Evolutionary conservation across 2,329 filamentous ascomycete genomes (phyloP).

Genomic region (Botrytis pseudocinerea): DNA sequence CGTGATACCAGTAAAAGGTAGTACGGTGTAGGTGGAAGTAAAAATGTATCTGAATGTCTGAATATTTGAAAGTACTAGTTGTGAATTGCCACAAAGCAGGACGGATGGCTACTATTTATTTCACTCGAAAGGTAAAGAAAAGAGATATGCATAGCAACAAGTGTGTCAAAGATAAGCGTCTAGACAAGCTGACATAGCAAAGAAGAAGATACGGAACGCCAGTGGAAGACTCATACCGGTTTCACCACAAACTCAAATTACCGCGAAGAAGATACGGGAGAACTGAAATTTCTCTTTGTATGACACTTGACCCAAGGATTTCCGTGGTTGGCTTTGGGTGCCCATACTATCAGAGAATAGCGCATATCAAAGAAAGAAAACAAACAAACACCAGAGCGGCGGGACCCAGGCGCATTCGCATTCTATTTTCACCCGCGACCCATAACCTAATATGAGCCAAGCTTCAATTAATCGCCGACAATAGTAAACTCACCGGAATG

Average conservation of each 20-base stretch:
- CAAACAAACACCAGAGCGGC: neutral
- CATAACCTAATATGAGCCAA: neutral
- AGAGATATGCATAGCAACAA: neutral
- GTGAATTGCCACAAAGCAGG: neutral
- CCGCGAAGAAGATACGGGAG: slow-evolving; percentile 13
- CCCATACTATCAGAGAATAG: neutral
- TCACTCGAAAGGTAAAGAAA: slow-evolving; percentile 12
- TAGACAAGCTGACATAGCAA: neutral
- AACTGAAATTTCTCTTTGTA: slow-evolving; percentile 9
- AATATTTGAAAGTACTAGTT: neutral
- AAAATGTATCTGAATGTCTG: neutral
- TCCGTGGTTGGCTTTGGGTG: neutral
- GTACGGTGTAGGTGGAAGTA: neutral
- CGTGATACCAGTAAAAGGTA: neutral
- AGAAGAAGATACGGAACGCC: slow-evolving; percentile 16
- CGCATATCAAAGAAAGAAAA: neutral
- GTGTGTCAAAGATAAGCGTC: neutral
- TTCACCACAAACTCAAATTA: neutral
- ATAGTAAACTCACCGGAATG: neutral
- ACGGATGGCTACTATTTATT: slow-evolving; percentile 5
- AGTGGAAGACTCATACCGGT: neutral
- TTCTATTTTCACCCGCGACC: neutral
- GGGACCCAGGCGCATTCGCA: neutral
- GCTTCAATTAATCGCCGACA: neutral
- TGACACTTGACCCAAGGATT: neutral